These are phyloP conservation scores for Nepenthes mirabilis DNA, from an alignment of 148 eudicot species.

Conservation along the genomic window DNA sequence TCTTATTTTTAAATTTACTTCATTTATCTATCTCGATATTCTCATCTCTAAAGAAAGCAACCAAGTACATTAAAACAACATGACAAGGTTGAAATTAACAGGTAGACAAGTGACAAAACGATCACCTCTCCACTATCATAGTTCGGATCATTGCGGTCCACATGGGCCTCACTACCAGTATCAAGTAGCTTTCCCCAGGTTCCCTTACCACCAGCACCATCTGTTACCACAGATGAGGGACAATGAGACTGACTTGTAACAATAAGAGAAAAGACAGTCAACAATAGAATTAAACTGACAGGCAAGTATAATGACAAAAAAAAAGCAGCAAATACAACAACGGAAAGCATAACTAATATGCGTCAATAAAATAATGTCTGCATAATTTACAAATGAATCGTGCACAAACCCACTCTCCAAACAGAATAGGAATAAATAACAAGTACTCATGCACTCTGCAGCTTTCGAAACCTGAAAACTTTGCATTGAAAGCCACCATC, in stretches of 20 bases:
- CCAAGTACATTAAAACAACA: background rate
- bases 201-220: conserved; percentile 97
- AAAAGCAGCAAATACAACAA: no score
- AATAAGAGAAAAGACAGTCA: background rate
- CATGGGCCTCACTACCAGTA: conserved; percentile 54
- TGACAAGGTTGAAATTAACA: no score
- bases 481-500: no score
- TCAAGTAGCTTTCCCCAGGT: conserved; percentile 96
- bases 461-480: no score
- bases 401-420: no score
- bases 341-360: no score
- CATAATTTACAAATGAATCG: no score
- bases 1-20: no score
- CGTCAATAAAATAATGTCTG: no score
- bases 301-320: background rate
- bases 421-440: no score
- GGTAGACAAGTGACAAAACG: background rate
- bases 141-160: conserved; percentile 91
- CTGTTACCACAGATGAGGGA: conserved; percentile 19
- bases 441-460: no score
- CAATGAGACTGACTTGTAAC: background rate
- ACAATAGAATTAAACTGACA: background rate
- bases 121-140: conserved; percentile 92
- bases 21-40: no score
- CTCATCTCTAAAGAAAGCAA: background rate